Percentiles rank a stretch among this genome's conserved stretches.
These are phyloP conservation scores for Cutaneotrichosporon dermatis DNA, from an alignment of 1,284 basidiomycete genomes.

Conservation along the genomic window DNA sequence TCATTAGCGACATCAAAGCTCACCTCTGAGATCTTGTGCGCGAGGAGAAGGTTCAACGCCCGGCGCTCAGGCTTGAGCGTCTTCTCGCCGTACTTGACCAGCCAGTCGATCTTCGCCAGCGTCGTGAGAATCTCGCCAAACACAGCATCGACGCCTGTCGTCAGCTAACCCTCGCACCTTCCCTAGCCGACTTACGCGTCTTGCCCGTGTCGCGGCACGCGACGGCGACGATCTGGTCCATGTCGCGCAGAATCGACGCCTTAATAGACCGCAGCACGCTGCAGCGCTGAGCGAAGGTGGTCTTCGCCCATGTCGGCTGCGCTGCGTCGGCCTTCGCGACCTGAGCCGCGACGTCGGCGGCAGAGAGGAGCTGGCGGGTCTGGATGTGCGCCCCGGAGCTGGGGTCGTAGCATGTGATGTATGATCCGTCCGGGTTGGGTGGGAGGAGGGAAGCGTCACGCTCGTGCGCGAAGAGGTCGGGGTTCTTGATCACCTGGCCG, in stretches of 20 bases:
- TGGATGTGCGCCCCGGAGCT: slow-evolving; percentile 62
- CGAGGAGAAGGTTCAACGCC: slow-evolving; percentile 68
- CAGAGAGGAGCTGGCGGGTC: slow-evolving; percentile 59
- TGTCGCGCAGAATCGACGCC: slow-evolving; percentile 74
- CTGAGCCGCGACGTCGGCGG: slow-evolving; percentile 63
- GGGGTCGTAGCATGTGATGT: slow-evolving; percentile 87
- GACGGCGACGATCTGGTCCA: slow-evolving; percentile 78
- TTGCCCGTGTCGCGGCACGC: slow-evolving; percentile 94
- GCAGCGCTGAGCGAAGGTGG: slow-evolving; percentile 70
- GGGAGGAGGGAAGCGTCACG: slow-evolving; percentile 30
- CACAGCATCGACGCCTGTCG: slow-evolving; percentile 75
- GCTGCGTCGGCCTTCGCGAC: slow-evolving; percentile 64
- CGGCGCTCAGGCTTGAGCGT: slow-evolving; percentile 67
- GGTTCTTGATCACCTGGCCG: slow-evolving; percentile 25
- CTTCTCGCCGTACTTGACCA: slow-evolving; percentile 74
- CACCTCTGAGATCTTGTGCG: slow-evolving; percentile 66
- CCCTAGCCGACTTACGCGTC: slow-evolving; percentile 62
- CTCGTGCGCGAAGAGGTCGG: slow-evolving; percentile 30
- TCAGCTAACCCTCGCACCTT: neutral
- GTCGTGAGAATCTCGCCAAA: slow-evolving; percentile 85
- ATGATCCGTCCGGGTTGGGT: slow-evolving; percentile 32
- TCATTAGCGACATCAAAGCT: neutral
- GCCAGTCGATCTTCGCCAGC: slow-evolving; percentile 73
- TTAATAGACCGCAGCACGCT: slow-evolving; percentile 77
- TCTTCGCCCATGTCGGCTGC: slow-evolving; percentile 65